Percentiles rank a stretch among this genome's conserved stretches.
Evolutionary conservation across 805 yeast species (phyloP).

Genomic region (Komagataella ulmi): DNA sequence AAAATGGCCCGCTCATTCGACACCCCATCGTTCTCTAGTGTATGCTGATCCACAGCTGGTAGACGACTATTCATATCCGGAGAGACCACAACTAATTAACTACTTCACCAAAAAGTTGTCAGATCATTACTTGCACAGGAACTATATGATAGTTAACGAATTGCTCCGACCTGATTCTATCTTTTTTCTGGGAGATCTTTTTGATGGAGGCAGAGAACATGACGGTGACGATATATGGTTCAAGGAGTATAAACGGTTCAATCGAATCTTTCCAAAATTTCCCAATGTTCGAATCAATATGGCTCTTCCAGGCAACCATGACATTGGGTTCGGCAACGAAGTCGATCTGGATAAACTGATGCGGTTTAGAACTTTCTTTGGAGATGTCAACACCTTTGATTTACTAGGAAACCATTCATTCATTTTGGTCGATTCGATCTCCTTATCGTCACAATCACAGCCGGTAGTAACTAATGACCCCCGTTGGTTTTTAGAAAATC

Average conservation of each 20-base stretch:
- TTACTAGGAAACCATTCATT: slow-evolving; percentile 60
- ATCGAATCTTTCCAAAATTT: slow-evolving; percentile 46
- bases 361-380: slow-evolving; percentile 64
- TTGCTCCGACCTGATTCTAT: slow-evolving; percentile 61
- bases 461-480: slow-evolving; percentile 28
- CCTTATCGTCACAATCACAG: slow-evolving; percentile 45
- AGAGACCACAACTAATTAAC: slow-evolving; percentile 35
- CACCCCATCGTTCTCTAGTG: slow-evolving; percentile 14
- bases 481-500: slow-evolving; percentile 38
- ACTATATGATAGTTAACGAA: slow-evolving; percentile 47
- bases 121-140: slow-evolving; percentile 72
- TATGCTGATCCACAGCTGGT: slow-evolving; percentile 93
- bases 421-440: slow-evolving; percentile 71
- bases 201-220: slow-evolving; percentile 94
- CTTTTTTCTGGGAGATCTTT: slow-evolving; percentile 79
- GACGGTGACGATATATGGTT: slow-evolving; percentile 48
- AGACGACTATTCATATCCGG: slow-evolving; percentile 81
- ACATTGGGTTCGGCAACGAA: slow-evolving; percentile 82
- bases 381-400: slow-evolving; percentile 44
- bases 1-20: slow-evolving; percentile 23
- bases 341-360: slow-evolving; percentile 41
- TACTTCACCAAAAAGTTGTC: slow-evolving; percentile 45
- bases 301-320: slow-evolving; percentile 83
- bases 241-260: slow-evolving; percentile 57
- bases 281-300: slow-evolving; percentile 24